Percentiles rank a stretch among this genome's conserved stretches.
Conservation (phyloP, 768 basidiomycete genomes). For the Calocera cornea region DNA sequence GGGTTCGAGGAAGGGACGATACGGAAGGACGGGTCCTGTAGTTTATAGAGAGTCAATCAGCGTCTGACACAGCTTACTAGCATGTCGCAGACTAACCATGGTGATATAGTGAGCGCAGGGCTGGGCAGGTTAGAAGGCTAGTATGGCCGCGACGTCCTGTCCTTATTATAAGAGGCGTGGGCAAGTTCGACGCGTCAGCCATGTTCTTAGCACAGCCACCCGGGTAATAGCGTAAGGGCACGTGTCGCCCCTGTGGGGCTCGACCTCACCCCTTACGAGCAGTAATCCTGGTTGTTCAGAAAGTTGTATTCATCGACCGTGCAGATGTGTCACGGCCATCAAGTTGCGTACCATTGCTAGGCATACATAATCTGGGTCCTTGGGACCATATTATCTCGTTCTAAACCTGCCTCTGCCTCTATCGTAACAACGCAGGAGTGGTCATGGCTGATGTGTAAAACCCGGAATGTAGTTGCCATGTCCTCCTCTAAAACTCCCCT, state of each 20-base stretch:
- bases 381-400: neutral
- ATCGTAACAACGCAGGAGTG: neutral
- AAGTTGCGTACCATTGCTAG: neutral
- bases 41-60: too few species aligned
- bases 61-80: too few species aligned
- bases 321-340: neutral
- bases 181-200: too few species aligned
- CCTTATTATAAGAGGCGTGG: too few species aligned
- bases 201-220: too few species aligned
- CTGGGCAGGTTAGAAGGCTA: too few species aligned
- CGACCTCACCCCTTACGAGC: too few species aligned
- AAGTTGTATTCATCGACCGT: too few species aligned
- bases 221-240: too few species aligned
- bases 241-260: too few species aligned
- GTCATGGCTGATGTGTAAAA: neutral
- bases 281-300: too few species aligned
- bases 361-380: neutral
- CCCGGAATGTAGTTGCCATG: neutral
- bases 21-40: slow-evolving; percentile 33
- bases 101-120: neutral
- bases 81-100: neutral
- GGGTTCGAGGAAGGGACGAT: slow-evolving; percentile 42
- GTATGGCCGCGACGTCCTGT: too few species aligned
- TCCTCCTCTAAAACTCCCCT: neutral
- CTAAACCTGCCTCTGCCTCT: neutral